A percentile compares a stretch with the other conserved stretches of the same genome.
Evolutionary conservation across 139 green algal species (phyloP).

Genomic region (Helicosporidium sp.): DNA sequence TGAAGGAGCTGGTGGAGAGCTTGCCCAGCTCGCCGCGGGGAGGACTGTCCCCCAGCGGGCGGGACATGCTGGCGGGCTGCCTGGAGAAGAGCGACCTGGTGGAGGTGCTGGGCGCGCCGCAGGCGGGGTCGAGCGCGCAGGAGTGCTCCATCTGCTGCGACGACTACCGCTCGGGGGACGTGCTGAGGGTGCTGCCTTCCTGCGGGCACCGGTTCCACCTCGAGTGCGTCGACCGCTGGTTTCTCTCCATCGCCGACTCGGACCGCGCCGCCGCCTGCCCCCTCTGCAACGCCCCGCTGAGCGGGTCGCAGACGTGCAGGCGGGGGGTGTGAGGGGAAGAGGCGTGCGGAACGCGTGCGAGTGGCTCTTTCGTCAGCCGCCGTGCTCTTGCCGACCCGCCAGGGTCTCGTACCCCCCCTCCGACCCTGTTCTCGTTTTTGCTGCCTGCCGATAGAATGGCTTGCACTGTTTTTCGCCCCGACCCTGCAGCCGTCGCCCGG

Average conservation of each 20-base stretch:
- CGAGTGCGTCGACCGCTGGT: constrained; percentile 45
- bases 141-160: constrained; percentile 37
- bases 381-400: too few species aligned
- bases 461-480: too few species aligned
- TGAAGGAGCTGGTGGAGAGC: constrained; percentile 12
- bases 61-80: not conserved
- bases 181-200: constrained; percentile 27
- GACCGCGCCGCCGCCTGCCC: constrained; percentile 26
- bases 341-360: too few species aligned
- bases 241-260: constrained; percentile 33
- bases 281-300: constrained; percentile 25
- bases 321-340: too few species aligned
- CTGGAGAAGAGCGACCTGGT: constrained; percentile 32
- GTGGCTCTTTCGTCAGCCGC: too few species aligned
- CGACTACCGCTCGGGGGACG: constrained; percentile 24
- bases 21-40: not conserved
- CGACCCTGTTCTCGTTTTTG: too few species aligned
- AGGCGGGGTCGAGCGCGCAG: constrained; percentile 6
- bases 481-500: too few species aligned
- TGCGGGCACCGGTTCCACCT: constrained; percentile 39
- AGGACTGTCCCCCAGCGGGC: constrained; percentile 5
- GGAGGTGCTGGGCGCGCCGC: constrained; percentile 3
- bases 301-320: too few species aligned
- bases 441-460: too few species aligned
- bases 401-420: too few species aligned